These are phyloP conservation scores for Dendrobium huoshanense DNA, from an alignment of 106 monocot genomes.

Conservation along the genomic window DNA sequence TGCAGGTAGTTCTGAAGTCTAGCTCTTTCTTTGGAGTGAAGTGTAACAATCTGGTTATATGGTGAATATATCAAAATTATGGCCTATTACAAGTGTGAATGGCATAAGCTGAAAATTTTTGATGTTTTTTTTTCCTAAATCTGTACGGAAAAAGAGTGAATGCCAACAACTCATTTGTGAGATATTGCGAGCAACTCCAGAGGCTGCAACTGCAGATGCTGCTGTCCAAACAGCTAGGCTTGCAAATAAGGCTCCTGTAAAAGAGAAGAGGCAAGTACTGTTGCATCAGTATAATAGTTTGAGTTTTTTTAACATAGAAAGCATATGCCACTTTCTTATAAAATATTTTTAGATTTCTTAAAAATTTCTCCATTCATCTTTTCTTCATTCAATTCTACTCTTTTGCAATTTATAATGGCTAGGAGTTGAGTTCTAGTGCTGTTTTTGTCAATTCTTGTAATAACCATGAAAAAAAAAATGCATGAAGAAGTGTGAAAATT, in stretches of 20 bases:
- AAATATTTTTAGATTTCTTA: background rate
- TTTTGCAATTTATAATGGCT: background rate
- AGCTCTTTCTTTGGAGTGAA: background rate
- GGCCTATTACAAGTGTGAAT: background rate
- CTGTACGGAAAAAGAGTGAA: constrained; percentile 72
- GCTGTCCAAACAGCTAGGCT: constrained; percentile 95
- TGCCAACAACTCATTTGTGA: constrained; percentile 98
- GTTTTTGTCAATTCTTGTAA: background rate
- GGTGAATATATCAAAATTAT: background rate
- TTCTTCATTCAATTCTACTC: background rate
- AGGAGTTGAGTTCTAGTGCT: background rate
- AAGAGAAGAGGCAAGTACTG: constrained; percentile 78
- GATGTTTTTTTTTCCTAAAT: constrained; percentile 9
- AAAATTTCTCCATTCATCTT: background rate
- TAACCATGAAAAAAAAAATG: background rate
- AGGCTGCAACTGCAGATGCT: constrained; percentile 99
- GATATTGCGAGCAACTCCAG: constrained; percentile 98
- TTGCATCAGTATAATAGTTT: background rate
- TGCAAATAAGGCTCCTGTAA: constrained; percentile 77
- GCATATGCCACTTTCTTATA: background rate
- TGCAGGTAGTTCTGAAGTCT: constrained; percentile 54
- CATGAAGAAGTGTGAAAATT: background rate
- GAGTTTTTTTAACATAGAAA: background rate
- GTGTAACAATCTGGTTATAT: background rate
- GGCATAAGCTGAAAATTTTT: background rate